Evolutionary conservation across 1,284 basidiomycete genomes (phyloP), one percentile per base, ranked within the genome.

Genomic region (Tilletia indica): DNA sequence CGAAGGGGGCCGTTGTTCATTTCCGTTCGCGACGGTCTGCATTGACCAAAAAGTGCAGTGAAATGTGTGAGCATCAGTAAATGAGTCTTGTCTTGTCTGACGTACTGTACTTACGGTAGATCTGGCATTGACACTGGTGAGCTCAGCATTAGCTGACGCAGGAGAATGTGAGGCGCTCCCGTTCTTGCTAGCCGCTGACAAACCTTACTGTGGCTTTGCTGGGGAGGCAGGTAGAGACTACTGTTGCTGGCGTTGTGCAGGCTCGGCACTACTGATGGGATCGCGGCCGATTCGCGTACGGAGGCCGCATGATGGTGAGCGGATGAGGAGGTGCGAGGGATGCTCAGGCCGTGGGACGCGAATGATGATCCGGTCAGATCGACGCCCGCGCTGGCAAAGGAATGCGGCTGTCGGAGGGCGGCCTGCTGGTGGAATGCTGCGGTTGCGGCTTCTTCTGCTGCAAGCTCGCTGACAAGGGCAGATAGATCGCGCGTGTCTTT

Each of bases 401-500:
- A 64, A 16, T 16, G 38, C 36, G 31, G 61, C 36, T 38, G 31
- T n/a, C 36, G 61, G 25, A 58, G 21, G 36, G 36, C 36, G 61
- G 36, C 36, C 61, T 64, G 31, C 34, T 64, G 61, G 61, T 64
- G 36, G 31, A 12, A 19, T 4, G 31, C 34, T 4, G 61, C 61
- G 4, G 61, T 34, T 19, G 31, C 34, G 8, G 61, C 61, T n/a
- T 64, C 61, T 34, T 64, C 61, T 9, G 61, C 61, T n/a, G 61
- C 61, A 21, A 64, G 61, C 61, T 64, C 61, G 34, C 21, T 64
- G 61, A 64, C 61, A 19, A 64, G 61, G 4, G 61, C 61, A 39
- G 61, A 64, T 0, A 64, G 61, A 42, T 64, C 61, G 61, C 61
- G 61, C 5, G 61, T 64, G 16, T 64, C 61, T 42, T 64, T 64